Evolutionary conservation across 805 yeast species (phyloP).

Genomic region (Candida fluviatilis): DNA sequence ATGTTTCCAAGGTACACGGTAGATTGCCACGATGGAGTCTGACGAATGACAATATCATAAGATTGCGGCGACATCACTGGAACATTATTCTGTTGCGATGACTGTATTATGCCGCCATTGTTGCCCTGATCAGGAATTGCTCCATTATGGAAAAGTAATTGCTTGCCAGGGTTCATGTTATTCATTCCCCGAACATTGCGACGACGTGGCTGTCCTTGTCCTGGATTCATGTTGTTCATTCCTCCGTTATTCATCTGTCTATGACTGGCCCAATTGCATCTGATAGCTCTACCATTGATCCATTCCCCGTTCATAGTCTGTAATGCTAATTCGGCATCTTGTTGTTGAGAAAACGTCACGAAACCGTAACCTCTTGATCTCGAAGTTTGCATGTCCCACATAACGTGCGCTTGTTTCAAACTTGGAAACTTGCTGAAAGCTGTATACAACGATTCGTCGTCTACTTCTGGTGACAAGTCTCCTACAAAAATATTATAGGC

Average conservation of each 20-base stretch:
- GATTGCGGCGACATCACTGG: slow-evolving; percentile 48
- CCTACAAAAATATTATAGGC: slow-evolving; percentile 79
- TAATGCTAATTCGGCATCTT: slow-evolving; percentile 73
- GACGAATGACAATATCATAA: slow-evolving; percentile 68
- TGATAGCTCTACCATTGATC: slow-evolving; percentile 69
- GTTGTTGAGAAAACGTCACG: slow-evolving; percentile 63
- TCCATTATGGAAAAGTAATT: slow-evolving; percentile 5
- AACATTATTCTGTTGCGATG: slow-evolving; percentile 9
- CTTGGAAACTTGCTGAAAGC: slow-evolving; percentile 58
- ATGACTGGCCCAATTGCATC: slow-evolving; percentile 88
- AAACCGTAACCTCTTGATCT: slow-evolving; percentile 91
- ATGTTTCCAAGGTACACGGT: slow-evolving; percentile 86
- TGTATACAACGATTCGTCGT: slow-evolving; percentile 63
- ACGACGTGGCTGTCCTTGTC: slow-evolving; percentile 10
- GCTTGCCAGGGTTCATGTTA: slow-evolving; percentile 7
- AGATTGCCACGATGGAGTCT: slow-evolving; percentile 78
- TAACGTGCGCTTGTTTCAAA: slow-evolving; percentile 79
- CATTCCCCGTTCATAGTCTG: slow-evolving; percentile 69
- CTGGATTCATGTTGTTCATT: slow-evolving; percentile 12
- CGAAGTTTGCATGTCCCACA: slow-evolving; percentile 97
- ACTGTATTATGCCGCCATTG: slow-evolving; percentile 4
- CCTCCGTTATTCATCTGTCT: slow-evolving; percentile 34
- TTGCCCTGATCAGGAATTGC: background rate
- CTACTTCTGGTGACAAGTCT: slow-evolving; percentile 76
- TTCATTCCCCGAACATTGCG: slow-evolving; percentile 14